A percentile compares a stretch with the other conserved stretches of the same genome.
These are phyloP conservation scores for Sicyos edulis DNA, from an alignment of 306 rosid genomes.

Conservation along the genomic window DNA sequence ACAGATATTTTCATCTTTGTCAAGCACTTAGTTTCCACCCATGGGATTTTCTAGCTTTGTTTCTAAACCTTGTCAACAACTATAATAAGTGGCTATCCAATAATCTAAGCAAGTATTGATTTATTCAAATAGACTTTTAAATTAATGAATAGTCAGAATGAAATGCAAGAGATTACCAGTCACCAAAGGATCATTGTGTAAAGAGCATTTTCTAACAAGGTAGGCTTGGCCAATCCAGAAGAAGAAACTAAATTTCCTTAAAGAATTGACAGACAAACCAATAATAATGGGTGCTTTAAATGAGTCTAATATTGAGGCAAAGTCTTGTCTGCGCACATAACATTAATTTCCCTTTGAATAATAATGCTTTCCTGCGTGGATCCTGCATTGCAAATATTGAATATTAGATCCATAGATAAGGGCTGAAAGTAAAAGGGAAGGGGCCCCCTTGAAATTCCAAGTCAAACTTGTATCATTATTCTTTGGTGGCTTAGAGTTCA, in stretches of 20 bases:
- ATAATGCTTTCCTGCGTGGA: slow-evolving; percentile 20
- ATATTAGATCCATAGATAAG: neutral
- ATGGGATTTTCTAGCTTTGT: neutral
- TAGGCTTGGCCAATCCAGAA: slow-evolving; percentile 8
- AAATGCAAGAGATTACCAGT: neutral
- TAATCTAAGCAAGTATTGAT: neutral
- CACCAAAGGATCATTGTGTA: neutral
- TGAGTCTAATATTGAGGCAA: slow-evolving; percentile 19
- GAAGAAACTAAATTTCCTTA: slow-evolving; percentile 4
- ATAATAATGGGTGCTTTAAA: neutral
- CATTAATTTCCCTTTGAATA: neutral
- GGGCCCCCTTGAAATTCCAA: neutral
- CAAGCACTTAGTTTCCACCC: neutral
- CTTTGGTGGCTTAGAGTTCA: neutral
- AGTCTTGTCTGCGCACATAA: neutral
- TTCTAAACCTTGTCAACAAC: neutral
- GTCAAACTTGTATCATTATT: neutral
- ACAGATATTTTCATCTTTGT: no score
- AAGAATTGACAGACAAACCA: slow-evolving; percentile 10
- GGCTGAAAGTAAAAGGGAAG: neutral
- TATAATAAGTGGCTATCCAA: neutral
- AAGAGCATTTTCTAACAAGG: neutral
- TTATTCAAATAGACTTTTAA: neutral
- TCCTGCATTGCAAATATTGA: neutral
- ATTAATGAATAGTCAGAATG: no score